Conservation (phyloP, 495 filamentous ascomycete genomes). For the Aspergillus homomorphus region DNA sequence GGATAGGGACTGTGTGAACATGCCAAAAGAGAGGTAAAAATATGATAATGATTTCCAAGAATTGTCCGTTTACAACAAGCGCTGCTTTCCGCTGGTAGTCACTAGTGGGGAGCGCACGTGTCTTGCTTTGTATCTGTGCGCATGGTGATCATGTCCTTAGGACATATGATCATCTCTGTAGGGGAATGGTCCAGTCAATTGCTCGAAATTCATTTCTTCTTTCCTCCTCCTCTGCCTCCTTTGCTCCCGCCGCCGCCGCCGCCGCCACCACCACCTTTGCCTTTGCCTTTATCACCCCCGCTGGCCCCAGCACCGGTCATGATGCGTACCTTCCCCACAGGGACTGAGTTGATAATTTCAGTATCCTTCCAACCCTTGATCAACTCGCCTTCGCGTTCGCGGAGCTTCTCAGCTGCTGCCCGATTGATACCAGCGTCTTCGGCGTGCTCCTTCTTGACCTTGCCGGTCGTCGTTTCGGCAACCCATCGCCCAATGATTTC, state of each 20-base stretch:
- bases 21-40: too few species aligned
- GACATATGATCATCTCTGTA: background rate
- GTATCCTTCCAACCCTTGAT: conserved; percentile 75
- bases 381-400: conserved; percentile 77
- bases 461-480: conserved; percentile 45
- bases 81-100: background rate
- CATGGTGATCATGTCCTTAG: background rate
- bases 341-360: conserved; percentile 77
- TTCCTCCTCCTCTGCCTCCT: conserved; percentile 47
- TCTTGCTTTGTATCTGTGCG: background rate
- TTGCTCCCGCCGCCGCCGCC: conserved; percentile 33
- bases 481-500: conserved; percentile 79
- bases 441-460: conserved; percentile 48
- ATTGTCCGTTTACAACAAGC: background rate
- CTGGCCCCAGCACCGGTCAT: conserved; percentile 58
- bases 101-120: background rate
- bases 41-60: background rate
- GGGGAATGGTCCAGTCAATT: background rate
- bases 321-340: conserved; percentile 82
- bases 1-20: too few species aligned
- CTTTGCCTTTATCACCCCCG: conserved; percentile 45
- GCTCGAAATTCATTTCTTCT: conserved; percentile 31
- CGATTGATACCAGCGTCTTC: conserved; percentile 53
- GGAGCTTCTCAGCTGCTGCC: conserved; percentile 70
- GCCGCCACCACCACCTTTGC: conserved; percentile 41